phyloP scores from a whole-genome alignment of 805 yeast species.

The Yarrowia sp. region DNA sequence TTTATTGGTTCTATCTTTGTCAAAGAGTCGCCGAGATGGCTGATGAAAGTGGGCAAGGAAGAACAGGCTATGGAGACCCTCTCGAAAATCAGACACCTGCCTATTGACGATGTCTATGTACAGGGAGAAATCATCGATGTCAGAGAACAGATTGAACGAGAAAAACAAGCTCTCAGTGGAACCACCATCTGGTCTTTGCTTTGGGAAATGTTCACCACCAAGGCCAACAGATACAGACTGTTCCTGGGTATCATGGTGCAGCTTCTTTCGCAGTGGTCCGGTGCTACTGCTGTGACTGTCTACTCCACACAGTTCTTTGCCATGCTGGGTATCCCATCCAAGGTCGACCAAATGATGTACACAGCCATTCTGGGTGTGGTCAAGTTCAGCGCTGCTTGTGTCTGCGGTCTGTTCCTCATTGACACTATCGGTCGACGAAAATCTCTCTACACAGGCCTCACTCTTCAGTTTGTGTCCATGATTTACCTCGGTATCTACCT shows the following conservation, averaged over 20 bases:
- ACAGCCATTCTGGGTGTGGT: neutral
- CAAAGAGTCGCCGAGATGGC: neutral
- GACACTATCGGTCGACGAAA: neutral
- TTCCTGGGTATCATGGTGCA: neutral
- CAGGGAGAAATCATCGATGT: conserved; percentile 2
- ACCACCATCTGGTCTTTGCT: neutral
- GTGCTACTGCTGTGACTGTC: neutral
- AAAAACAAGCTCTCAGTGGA: neutral
- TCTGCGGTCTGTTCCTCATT: neutral
- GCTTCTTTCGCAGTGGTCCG: neutral
- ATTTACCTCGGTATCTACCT: neutral
- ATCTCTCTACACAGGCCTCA: neutral
- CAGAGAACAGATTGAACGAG: conserved; percentile 2
- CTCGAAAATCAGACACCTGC: conserved; percentile 4
- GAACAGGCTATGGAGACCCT: neutral
- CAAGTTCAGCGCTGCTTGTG: neutral
- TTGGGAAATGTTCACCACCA: neutral
- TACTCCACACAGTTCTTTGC: neutral
- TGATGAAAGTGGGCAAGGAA: neutral
- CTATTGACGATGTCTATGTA: neutral
- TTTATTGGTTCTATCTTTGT: neutral
- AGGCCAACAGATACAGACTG: conserved; percentile 11
- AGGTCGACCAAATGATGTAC: conserved; percentile 7
- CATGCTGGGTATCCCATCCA: conserved; percentile 4
- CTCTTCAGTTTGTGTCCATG: conserved; percentile 5